These are phyloP conservation scores for Quercus bicolor DNA, from an alignment of 306 rosid genomes.

Conservation along the genomic window DNA sequence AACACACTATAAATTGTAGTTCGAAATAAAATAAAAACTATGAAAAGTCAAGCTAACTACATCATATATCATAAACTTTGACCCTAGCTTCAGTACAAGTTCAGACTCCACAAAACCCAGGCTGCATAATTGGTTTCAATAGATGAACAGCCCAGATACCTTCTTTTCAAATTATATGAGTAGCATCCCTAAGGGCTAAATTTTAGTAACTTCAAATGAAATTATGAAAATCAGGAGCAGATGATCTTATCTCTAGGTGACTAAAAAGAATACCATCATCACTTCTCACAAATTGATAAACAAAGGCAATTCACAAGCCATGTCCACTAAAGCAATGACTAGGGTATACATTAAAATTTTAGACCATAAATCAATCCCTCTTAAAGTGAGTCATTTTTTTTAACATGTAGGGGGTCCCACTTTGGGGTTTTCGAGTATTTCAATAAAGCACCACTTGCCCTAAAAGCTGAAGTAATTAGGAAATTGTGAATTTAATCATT, in stretches of 20 bases:
- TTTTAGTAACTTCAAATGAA: conserved; percentile 2
- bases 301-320: not conserved
- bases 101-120: not conserved
- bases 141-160: not conserved
- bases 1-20: not conserved
- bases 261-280: not conserved
- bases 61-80: too few relatives aligned
- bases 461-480: too few relatives aligned
- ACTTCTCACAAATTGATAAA: not conserved
- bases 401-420: not conserved
- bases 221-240: not conserved
- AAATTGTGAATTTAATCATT: too few relatives aligned
- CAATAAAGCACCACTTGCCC: too few relatives aligned
- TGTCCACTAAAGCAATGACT: not conserved
- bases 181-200: not conserved
- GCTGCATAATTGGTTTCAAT: not conserved
- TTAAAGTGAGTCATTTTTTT: not conserved
- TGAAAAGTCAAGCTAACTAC: too few relatives aligned
- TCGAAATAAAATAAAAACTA: not conserved
- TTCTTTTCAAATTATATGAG: not conserved
- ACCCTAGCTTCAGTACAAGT: not conserved
- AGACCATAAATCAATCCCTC: not conserved
- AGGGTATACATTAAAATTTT: not conserved
- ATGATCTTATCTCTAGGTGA: not conserved
- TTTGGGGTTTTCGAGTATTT: too few relatives aligned